A percentile compares a stretch with the other conserved stretches of the same genome.
phyloP scores from a whole-genome alignment of 306 rosid genomes.

The Rosa lucieae region DNA sequence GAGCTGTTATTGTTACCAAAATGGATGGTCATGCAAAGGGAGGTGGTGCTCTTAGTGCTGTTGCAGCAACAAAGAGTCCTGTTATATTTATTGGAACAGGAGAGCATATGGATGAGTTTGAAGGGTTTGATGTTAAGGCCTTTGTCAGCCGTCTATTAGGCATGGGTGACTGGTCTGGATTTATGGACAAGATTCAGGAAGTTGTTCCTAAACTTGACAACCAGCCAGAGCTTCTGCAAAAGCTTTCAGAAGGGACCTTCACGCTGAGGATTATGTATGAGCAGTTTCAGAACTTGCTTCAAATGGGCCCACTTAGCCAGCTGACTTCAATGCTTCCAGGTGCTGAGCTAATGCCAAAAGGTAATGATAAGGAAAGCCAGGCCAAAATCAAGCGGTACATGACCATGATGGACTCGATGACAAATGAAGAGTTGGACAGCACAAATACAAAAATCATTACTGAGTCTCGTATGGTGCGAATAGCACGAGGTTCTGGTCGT shows the following conservation, averaged over 20 bases:
- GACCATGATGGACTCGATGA: conserved; percentile 99
- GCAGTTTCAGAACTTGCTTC: conserved; percentile 73
- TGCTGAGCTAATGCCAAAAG: conserved; percentile 81
- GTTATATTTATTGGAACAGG: conserved; percentile 83
- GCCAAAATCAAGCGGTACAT: conserved; percentile 86
- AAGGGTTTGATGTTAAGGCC: conserved; percentile 80
- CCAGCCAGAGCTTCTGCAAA: conserved; percentile 82
- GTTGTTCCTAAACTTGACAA: conserved; percentile 87
- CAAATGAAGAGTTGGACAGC: conserved; percentile 94
- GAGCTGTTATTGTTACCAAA: conserved; percentile 82
- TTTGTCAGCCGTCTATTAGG: conserved; percentile 88
- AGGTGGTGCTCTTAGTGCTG: conserved; percentile 90
- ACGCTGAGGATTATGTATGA: conserved; percentile 86
- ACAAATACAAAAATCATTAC: conserved; percentile 71
- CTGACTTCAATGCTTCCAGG: conserved; percentile 84
- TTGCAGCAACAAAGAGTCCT: conserved; percentile 90
- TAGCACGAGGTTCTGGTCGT: conserved; percentile 84
- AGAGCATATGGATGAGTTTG: conserved; percentile 89
- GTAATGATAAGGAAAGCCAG: conserved; percentile 89
- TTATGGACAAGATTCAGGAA: conserved; percentile 86
- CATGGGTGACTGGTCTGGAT: conserved; percentile 89
- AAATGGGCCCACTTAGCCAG: conserved; percentile 81
- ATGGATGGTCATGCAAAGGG: conserved; percentile 94
- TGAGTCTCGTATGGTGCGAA: conserved; percentile 76
- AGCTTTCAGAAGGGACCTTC: conserved; percentile 81